phyloP scores from a whole-genome alignment of 345 rosid species.

The Salix viminalis region DNA sequence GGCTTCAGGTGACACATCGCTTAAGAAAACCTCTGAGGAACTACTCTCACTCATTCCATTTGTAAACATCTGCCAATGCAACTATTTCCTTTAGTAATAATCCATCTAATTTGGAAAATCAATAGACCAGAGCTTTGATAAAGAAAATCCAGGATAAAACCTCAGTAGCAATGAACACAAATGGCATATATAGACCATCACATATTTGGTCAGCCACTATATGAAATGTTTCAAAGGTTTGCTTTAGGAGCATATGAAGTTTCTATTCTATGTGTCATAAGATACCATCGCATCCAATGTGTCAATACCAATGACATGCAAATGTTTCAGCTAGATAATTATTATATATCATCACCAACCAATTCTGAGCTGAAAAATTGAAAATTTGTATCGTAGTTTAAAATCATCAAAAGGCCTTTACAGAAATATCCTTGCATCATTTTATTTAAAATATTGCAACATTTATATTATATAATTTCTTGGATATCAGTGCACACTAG shows the following conservation, averaged over 20 bases:
- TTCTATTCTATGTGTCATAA: not conserved
- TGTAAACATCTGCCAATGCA: constrained; percentile 79
- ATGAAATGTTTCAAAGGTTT: not conserved
- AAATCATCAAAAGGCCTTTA: not conserved
- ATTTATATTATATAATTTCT: not conserved
- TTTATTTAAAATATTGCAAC: not conserved
- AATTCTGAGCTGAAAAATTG: not conserved
- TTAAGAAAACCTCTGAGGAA: constrained; percentile 55
- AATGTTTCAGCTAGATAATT: not conserved
- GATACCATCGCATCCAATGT: not conserved
- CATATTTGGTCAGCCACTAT: not conserved
- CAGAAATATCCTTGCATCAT: not conserved
- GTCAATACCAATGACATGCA: not conserved
- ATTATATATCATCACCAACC: not conserved
- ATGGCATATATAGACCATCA: not conserved
- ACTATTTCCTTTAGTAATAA: constrained; percentile 10
- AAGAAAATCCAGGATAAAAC: not conserved
- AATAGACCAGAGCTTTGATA: not conserved
- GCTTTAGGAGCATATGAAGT: not conserved
- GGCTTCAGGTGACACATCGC: constrained; percentile 72
- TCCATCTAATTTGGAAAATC: constrained; percentile 1
- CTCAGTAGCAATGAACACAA: not conserved
- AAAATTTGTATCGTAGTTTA: too few relatives aligned
- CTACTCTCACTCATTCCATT: constrained; percentile 95
- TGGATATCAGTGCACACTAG: not conserved